Evolutionary conservation across 148 eudicot species (phyloP), one percentile per base, ranked within the genome.

Genomic region (Gaultheria prostrata): DNA sequence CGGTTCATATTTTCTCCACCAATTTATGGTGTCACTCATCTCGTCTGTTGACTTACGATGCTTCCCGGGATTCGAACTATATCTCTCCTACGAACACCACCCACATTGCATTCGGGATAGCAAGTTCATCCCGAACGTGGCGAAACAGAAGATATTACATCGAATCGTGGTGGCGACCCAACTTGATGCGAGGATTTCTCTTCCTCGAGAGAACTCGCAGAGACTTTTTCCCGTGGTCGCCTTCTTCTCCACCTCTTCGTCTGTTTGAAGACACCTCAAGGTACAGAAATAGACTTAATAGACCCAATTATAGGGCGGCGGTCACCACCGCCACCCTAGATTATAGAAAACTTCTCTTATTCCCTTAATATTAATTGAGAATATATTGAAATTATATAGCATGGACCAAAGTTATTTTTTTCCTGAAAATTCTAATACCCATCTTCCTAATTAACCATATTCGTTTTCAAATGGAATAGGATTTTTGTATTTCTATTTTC

Each of bases 161-260:
- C 1, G 90, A 94, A 76, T 85, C 94, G 49, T 94, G 98, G 98
- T 94, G 98, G 95, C 75, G 39, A 33, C 91, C 94, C 10, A 92
- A 90, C 82, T 51, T 83, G 5, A 89, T 91, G 6, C 82, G 83
- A 6, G 95, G 97, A 20, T 90, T 82, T 80, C 54, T 94, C 33
- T 94, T 88, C 53, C 85, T 94, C 0, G 95, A 94, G 30, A 49
- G 43, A 12, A 84, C 88, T 30, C 92, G 90, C 2, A 57, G 21
- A 3, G 57, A 81, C 0, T 78, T 75, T 49, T 79, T 85, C 9
- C 93, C 95, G 0, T 90, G 97, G 97, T 90, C 94, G 21, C 20
- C 86, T 24, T 56, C 83, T 17, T 88, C 88, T 21, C 93, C 93
- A 1, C 92, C 91, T 1, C 85, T 88, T 48, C 82, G 85, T 5